Evolutionary conservation across 225 moss, liverwort and hornwort genomes (phyloP).

Genomic region (Rhytidiadelphus loreus): DNA sequence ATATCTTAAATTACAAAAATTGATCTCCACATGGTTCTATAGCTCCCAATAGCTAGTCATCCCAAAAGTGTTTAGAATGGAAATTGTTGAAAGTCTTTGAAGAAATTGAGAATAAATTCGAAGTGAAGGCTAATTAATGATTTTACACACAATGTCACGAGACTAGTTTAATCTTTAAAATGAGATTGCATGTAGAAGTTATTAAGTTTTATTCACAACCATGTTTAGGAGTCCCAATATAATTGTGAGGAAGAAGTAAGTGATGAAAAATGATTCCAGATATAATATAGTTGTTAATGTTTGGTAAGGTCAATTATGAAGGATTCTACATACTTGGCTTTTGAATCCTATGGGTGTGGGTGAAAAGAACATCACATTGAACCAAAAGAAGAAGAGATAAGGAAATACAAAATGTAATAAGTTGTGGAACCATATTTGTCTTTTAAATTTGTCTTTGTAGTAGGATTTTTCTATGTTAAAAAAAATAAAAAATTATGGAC

Average conservation of each 20-base stretch:
- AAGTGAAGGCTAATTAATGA: background rate
- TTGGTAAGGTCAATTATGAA: background rate
- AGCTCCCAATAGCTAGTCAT: background rate
- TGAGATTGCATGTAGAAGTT: rapidly evolving
- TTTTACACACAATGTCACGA: background rate
- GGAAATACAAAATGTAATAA: background rate
- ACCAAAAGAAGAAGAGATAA: background rate
- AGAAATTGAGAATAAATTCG: background rate
- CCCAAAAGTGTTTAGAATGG: rapidly evolving
- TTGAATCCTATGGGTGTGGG: background rate
- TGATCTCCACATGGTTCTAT: background rate
- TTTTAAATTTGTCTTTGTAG: background rate
- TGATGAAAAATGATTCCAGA: background rate
- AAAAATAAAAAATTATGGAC: background rate
- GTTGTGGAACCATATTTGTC: background rate
- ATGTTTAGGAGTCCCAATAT: background rate
- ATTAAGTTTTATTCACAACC: background rate
- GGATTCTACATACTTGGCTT: background rate
- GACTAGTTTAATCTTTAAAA: background rate
- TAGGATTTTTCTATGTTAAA: rapidly evolving
- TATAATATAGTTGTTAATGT: background rate
- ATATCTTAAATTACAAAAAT: no score
- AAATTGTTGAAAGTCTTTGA: background rate
- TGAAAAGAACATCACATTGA: background rate
- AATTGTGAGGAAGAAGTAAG: background rate